phyloP scores from a whole-genome alignment of 768 basidiomycete species.

The Leccinellum luteum region DNA sequence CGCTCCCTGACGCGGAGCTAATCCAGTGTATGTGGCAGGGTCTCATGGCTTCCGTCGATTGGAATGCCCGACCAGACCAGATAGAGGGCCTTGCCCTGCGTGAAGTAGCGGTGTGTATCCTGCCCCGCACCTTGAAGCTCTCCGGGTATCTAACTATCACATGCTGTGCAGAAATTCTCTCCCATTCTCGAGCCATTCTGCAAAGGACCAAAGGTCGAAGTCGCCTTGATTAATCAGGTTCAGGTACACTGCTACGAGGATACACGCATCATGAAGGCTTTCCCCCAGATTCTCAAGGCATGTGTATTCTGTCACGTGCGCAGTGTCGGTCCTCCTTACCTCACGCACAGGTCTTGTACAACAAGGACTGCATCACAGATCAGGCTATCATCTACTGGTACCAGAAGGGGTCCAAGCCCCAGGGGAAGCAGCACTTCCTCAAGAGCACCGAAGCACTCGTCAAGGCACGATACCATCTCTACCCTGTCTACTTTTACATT shows the following conservation, averaged over 20 bases:
- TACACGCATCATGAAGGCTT: slow-evolving; percentile 90
- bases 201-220: slow-evolving; percentile 83
- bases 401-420: slow-evolving; percentile 93
- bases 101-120: slow-evolving; percentile 72
- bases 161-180: slow-evolving; percentile 65
- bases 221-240: slow-evolving; percentile 91
- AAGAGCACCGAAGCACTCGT: slow-evolving; percentile 85
- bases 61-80: slow-evolving; percentile 88
- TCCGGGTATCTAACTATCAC: not conserved
- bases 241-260: slow-evolving; percentile 98
- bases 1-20: slow-evolving; percentile 84
- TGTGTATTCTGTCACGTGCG: slow-evolving; percentile 1
- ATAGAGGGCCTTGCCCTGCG: slow-evolving; percentile 85
- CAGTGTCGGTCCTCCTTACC: slow-evolving; percentile 5
- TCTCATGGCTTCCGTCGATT: slow-evolving; percentile 83
- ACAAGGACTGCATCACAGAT: slow-evolving; percentile 92
- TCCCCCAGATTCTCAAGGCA: slow-evolving; percentile 92
- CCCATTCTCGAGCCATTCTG: slow-evolving; percentile 90
- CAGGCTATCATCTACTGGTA: slow-evolving; percentile 98
- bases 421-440: slow-evolving; percentile 94
- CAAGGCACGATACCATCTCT: slow-evolving; percentile 51
- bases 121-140: not conserved
- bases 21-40: slow-evolving; percentile 91
- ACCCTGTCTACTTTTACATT: slow-evolving; percentile 1
- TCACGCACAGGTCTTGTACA: slow-evolving; percentile 78